phyloP scores from a whole-genome alignment of 2,329 filamentous ascomycete genomes.

The Exophiala calicioides region DNA sequence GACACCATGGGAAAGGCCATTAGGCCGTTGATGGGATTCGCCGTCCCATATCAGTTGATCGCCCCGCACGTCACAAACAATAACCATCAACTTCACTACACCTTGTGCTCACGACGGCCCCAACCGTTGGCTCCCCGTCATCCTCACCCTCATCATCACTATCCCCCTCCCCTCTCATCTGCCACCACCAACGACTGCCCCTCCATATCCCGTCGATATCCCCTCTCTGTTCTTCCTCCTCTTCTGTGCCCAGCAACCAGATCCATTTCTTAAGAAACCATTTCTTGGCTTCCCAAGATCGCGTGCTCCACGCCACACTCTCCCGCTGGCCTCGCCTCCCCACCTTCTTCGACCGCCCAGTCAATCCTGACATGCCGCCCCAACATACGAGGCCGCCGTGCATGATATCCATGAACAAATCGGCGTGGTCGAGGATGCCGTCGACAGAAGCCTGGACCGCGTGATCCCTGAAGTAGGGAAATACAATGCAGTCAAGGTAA shows the following conservation, averaged over 20 bases:
- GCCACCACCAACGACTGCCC: conserved; percentile 26
- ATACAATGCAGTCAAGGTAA: conserved; percentile 29
- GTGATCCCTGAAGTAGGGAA: conserved; percentile 24
- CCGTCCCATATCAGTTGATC: no score
- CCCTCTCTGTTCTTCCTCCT: conserved; percentile 27
- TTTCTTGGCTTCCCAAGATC: conserved; percentile 48
- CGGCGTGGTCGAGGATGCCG: conserved; percentile 38
- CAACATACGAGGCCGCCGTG: conserved; percentile 42
- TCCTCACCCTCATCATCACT: conserved; percentile 14
- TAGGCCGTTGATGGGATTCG: no score
- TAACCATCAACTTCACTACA: no score
- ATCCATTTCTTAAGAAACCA: conserved; percentile 50
- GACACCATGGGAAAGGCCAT: no score
- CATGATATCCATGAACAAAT: conserved; percentile 42
- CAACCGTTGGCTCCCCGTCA: no score
- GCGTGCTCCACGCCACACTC: conserved; percentile 46
- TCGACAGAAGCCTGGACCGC: conserved; percentile 19
- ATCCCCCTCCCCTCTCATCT: conserved; percentile 22
- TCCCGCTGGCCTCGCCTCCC: conserved; percentile 26
- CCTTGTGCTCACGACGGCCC: no score
- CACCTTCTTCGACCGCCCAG: not conserved
- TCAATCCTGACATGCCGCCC: conserved; percentile 32
- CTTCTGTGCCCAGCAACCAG: conserved; percentile 30
- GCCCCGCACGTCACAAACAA: no score
- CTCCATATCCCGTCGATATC: conserved; percentile 24